Evolutionary conservation across 305 asterid genomes (phyloP).

Genomic region (Nicotiana rustica): DNA sequence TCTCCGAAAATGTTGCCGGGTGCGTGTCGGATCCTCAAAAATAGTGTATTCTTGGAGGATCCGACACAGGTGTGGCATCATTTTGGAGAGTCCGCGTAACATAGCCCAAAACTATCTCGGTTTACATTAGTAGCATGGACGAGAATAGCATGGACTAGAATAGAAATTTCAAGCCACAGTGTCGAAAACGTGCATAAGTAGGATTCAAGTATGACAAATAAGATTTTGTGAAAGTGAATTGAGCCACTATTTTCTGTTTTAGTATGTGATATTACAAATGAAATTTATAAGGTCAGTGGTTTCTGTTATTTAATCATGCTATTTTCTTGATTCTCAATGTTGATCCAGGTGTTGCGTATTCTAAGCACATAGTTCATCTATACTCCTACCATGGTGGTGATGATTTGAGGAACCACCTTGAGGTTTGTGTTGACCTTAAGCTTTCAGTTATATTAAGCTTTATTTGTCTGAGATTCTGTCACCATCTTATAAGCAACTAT

Average conservation of each 20-base stretch:
- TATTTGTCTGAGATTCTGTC: constrained; percentile 15
- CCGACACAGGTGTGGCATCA: too few species aligned
- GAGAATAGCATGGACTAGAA: background rate
- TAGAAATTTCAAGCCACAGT: background rate
- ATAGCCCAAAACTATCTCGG: background rate
- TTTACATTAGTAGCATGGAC: background rate
- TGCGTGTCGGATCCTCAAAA: too few species aligned
- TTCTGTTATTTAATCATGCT: background rate
- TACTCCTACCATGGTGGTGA: constrained; percentile 60
- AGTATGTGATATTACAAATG: background rate
- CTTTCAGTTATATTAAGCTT: constrained; percentile 23
- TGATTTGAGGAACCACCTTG: constrained; percentile 62
- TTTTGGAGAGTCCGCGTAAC: too few species aligned
- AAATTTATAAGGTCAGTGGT: background rate
- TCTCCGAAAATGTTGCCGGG: too few species aligned
- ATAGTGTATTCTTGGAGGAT: too few species aligned
- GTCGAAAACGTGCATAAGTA: background rate
- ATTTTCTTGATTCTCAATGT: constrained; percentile 33
- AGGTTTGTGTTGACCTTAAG: constrained; percentile 56
- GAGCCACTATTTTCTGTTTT: background rate
- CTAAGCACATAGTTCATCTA: constrained; percentile 73
- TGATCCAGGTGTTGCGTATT: constrained; percentile 72
- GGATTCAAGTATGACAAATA: background rate
- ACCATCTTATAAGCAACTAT: constrained; percentile 6
- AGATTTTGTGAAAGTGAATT: background rate